Evolutionary conservation across 1,139 yeast species (phyloP).

Genomic region (Debaryomyces fabryi): DNA sequence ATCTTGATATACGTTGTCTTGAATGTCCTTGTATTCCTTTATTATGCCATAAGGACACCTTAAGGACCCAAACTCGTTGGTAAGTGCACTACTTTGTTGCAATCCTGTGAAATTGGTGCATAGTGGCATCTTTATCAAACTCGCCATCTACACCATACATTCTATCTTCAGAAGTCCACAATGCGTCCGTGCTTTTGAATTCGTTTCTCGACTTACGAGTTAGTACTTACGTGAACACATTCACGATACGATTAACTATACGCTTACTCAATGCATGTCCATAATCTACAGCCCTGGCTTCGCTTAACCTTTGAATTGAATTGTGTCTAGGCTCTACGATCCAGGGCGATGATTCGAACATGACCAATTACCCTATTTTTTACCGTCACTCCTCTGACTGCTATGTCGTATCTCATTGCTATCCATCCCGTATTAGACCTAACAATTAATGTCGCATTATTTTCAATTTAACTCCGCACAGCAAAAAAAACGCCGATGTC

Average conservation of each 20-base stretch:
- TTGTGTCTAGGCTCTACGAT: background rate
- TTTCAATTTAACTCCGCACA: background rate
- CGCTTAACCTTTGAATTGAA: too few species aligned
- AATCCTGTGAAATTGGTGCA: background rate
- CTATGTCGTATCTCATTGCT: background rate
- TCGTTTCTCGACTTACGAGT: too few species aligned
- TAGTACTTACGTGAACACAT: too few species aligned
- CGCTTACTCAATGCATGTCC: background rate
- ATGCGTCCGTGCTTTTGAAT: too few species aligned
- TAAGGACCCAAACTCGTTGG: background rate
- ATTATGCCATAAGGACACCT: background rate
- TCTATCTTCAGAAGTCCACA: too few species aligned
- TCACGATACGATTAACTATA: background rate
- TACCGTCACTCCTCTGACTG: background rate
- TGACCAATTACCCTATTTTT: background rate
- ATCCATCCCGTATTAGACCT: background rate
- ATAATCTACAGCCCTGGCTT: background rate
- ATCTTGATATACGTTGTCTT: background rate
- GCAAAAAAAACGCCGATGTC: background rate
- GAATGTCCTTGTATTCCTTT: background rate
- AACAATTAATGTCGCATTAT: background rate
- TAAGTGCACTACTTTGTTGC: constrained; percentile 3
- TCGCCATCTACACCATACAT: too few species aligned
- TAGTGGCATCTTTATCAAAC: background rate
- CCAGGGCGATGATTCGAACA: background rate